These are phyloP conservation scores for Venturia carpophila DNA, from an alignment of 2,329 filamentous ascomycete species.

Conservation along the genomic window DNA sequence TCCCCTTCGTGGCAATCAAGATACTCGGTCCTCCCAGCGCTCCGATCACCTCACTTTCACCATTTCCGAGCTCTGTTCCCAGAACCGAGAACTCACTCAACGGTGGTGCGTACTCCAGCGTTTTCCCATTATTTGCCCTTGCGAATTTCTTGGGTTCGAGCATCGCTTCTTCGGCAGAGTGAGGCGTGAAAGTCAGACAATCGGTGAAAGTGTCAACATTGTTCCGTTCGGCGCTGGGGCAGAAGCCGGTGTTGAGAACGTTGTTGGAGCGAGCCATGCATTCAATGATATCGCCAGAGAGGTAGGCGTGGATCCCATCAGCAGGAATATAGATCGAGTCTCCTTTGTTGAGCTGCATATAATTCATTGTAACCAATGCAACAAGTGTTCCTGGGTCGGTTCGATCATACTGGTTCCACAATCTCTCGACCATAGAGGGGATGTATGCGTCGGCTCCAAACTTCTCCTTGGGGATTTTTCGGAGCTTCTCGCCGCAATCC, in stretches of 20 bases:
- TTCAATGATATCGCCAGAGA: slow-evolving; percentile 66
- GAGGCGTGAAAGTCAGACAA: slow-evolving; percentile 56
- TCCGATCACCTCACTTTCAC: slow-evolving; percentile 52
- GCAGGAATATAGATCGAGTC: slow-evolving; percentile 64
- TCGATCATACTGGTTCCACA: slow-evolving; percentile 56
- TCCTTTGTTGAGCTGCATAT: slow-evolving; percentile 55
- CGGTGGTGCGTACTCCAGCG: slow-evolving; percentile 56
- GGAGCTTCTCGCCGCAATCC: slow-evolving; percentile 46
- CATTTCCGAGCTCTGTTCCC: slow-evolving; percentile 46
- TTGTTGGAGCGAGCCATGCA: slow-evolving; percentile 73
- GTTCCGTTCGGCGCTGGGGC: slow-evolving; percentile 56
- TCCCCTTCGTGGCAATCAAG: slow-evolving; percentile 53
- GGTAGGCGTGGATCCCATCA: slow-evolving; percentile 66
- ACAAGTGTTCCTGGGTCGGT: slow-evolving; percentile 61
- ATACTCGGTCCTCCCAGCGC: slow-evolving; percentile 54
- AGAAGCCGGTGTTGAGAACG: slow-evolving; percentile 68
- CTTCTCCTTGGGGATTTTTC: slow-evolving; percentile 39
- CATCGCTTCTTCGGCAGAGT: slow-evolving; percentile 49
- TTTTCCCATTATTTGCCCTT: slow-evolving; percentile 49
- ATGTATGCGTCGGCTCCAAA: slow-evolving; percentile 53
- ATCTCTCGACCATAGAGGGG: slow-evolving; percentile 54
- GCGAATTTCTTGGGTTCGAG: slow-evolving; percentile 44
- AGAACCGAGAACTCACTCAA: slow-evolving; percentile 67
- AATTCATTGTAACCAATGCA: slow-evolving; percentile 68
- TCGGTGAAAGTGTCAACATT: slow-evolving; percentile 56